Conservation (phyloP, 2,329 filamentous ascomycete species). For the Nothophoma quercina region DNA sequence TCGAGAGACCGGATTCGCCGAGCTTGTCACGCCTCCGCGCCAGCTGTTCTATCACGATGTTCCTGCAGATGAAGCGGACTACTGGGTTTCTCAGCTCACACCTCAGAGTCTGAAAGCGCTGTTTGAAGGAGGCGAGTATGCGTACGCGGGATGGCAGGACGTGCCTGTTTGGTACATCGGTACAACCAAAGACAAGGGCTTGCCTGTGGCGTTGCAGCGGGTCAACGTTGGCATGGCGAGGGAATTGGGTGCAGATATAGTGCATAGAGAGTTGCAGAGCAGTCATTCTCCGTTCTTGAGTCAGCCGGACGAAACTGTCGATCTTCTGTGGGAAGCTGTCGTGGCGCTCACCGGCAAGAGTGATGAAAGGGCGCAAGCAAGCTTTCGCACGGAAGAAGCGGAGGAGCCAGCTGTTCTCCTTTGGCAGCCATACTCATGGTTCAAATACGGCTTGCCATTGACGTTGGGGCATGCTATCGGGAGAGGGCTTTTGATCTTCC, state of each 20-base stretch:
- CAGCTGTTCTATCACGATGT: conserved; percentile 62
- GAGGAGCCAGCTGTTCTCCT: too few species aligned
- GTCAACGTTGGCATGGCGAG: conserved; percentile 49
- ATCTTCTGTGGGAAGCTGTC: too few species aligned
- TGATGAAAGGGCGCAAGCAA: too few species aligned
- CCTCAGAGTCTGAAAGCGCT: conserved; percentile 55
- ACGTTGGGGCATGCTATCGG: too few species aligned
- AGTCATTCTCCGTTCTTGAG: conserved; percentile 62
- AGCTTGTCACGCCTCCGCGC: conserved; percentile 47
- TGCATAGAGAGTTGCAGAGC: conserved; percentile 52
- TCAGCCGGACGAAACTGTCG: conserved; percentile 52
- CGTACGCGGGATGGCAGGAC: conserved; percentile 57
- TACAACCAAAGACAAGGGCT: background rate
- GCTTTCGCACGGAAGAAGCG: too few species aligned
- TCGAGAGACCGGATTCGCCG: conserved; percentile 51
- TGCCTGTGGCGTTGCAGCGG: background rate
- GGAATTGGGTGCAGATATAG: conserved; percentile 48
- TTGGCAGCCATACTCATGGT: too few species aligned
- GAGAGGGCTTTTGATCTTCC: too few species aligned
- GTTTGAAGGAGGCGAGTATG: conserved; percentile 55
- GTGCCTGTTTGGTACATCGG: background rate
- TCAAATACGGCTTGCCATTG: too few species aligned
- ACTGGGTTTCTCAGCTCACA: conserved; percentile 54
- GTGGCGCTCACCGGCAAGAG: too few species aligned
- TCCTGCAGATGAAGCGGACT: conserved; percentile 52